Base-by-base conservation (phyloP, 352 stramenopile genomes). In the Phytophthora cactorum region DNA sequence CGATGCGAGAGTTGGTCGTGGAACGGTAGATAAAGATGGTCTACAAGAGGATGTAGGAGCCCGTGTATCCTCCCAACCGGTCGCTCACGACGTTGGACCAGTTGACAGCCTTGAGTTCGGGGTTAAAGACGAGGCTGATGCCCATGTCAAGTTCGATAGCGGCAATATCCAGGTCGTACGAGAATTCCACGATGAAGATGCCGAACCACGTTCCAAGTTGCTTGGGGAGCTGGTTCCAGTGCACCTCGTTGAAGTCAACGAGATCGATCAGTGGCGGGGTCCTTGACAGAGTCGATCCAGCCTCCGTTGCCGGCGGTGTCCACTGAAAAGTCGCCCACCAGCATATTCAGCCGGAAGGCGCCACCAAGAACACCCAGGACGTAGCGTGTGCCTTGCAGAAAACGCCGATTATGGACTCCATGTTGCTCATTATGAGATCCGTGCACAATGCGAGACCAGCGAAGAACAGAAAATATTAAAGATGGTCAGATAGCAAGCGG, bases 21-120 rank as follows among this genome's bases (percentile, higher is more conserved):
- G 91, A 96, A 12, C 90, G 82, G 72, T 92, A 97, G 22, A 95
- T 98, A 76, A 99, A 98, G 60, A 99, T 98, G 32, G 93, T 99
- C 81, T 99, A 96, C 28, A 81, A 97, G 78, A 99, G 99, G 62
- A 99, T 99, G 75, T 99, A 99, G 28, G 83, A 97, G 10, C 97
- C 97, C 11, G 96, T 99, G 80, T 98, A 99, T 36, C 97, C 97
- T 29, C 97, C 96, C 1, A 92, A 87, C 27, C 99, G 22, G 0
- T 97, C 97, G 46, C 86, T 98, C 9, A 55, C 29, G 29, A 55
- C 49, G n/a, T 55, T 55, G 5, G 49, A 55, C 49, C 49, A 55
- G 8, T 29, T 70, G 14, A 98, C 75, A 15, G 79, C 95, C 39
- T 75, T 53, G 36, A 97, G 71, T 71, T 99, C 96, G 62, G 93